Evolutionary conservation across 768 basidiomycete species (phyloP), one percentile per base, ranked within the genome.

Genomic region (Pulveroboletus ravenelii): DNA sequence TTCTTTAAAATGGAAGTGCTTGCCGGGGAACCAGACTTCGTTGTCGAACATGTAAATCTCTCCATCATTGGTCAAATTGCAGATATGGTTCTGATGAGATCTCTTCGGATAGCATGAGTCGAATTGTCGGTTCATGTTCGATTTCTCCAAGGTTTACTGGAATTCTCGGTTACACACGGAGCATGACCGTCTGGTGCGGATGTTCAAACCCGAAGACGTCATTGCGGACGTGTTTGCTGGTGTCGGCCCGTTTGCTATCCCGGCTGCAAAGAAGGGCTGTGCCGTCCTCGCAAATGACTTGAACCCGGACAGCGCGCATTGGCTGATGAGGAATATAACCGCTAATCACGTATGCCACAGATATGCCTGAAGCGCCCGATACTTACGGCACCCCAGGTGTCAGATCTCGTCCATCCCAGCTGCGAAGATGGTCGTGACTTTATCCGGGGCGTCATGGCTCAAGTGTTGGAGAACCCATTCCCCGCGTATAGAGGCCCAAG

Each of bases 111-210:
- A 96, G 93, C 78, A 78, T 55, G 95, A 99, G 73, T 81, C 85
- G 8, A 79, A 82, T 58, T 97, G 93, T 66, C 75, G 73, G 30
- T 98, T 98, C 69, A 85, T 78, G 2, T 98, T 99, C 61, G 93
- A 99, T 66, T 99, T 98, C 63, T 84, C 87, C 6, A 77, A 84
- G 63, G 96, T 98, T 12, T 99, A 99, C 69, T 99, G 94, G 94
- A 99, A 99, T 72, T 95, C 94, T 14, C 84, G 96, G 34, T 72
- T 99, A 32, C 88, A 92, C 50, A 83, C 84, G 5, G 96, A 99
- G 63, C 96, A 99, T 62, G 81, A 84, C 25, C 85, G 94, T 3
- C 75, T 99, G 14, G 88, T 98, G 37, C 65, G 77, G 15, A 57
- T 76, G 32, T 94, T 97, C 70, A 65, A 76, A 25, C 80, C 84